Evolutionary conservation across 805 yeast species (phyloP).

Genomic region (Pichia pseudocactophila): DNA sequence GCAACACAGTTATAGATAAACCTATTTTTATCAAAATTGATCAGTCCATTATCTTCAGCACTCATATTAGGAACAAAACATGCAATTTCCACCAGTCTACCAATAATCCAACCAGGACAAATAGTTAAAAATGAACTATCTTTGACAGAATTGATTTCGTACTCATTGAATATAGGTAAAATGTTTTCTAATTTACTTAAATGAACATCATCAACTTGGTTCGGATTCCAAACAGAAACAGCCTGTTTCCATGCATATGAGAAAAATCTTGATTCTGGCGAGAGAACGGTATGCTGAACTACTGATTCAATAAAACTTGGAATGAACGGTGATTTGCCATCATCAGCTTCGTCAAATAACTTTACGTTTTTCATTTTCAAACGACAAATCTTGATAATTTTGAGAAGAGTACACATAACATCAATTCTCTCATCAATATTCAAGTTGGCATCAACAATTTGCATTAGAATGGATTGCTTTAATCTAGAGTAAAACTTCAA

Average conservation of each 20-base stretch:
- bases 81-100: slow-evolving; percentile 66
- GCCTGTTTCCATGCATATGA: slow-evolving; percentile 64
- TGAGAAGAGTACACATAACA: slow-evolving; percentile 60
- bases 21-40: slow-evolving; percentile 81
- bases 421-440: slow-evolving; percentile 50
- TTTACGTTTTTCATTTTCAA: slow-evolving; percentile 55
- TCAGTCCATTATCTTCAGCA: slow-evolving; percentile 48
- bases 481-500: slow-evolving; percentile 61
- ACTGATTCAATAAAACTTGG: slow-evolving; percentile 86
- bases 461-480: slow-evolving; percentile 52
- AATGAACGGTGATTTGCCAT: slow-evolving; percentile 35
- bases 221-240: slow-evolving; percentile 22
- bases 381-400: slow-evolving; percentile 54
- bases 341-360: slow-evolving; percentile 27
- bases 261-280: slow-evolving; percentile 73
- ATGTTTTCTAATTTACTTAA: slow-evolving; percentile 22
- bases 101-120: slow-evolving; percentile 87
- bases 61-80: slow-evolving; percentile 75
- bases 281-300: slow-evolving; percentile 57
- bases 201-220: background rate
- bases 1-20: slow-evolving; percentile 55
- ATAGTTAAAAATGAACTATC: slow-evolving; percentile 47
- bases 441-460: slow-evolving; percentile 56
- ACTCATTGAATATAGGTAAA: slow-evolving; percentile 8
- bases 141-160: slow-evolving; percentile 1